Conservation (phyloP, 2,329 filamentous ascomycete species). For the Ceratocystis destructans region DNA sequence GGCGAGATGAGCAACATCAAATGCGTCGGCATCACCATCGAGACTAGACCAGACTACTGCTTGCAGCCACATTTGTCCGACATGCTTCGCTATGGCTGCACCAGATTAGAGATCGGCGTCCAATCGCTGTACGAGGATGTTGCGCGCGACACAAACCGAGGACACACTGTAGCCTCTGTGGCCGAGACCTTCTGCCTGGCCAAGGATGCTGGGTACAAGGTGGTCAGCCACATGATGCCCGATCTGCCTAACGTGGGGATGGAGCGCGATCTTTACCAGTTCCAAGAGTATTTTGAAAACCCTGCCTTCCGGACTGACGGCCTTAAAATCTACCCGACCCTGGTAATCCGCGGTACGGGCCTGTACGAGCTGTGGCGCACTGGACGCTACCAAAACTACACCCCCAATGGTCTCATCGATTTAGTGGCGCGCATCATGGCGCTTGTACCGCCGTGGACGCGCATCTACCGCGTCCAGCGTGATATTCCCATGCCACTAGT, state of each 20-base stretch:
- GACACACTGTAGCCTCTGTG: slow-evolving; percentile 88
- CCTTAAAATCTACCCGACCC: slow-evolving; percentile 92
- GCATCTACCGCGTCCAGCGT: slow-evolving; percentile 94
- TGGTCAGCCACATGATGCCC: slow-evolving; percentile 99
- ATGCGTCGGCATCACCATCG: slow-evolving; percentile 96
- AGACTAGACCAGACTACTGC: slow-evolving; percentile 94
- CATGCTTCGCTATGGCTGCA: slow-evolving; percentile 97
- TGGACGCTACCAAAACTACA: slow-evolving; percentile 96
- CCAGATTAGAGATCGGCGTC: slow-evolving; percentile 83
- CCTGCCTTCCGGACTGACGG: slow-evolving; percentile 93
- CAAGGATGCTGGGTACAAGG: slow-evolving; percentile 97
- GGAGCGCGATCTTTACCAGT: slow-evolving; percentile 94
- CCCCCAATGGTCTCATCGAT: slow-evolving; percentile 89
- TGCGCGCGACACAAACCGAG: slow-evolving; percentile 91
- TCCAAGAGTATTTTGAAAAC: slow-evolving; percentile 95
- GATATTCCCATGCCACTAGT: slow-evolving; percentile 99
- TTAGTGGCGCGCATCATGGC: slow-evolving; percentile 93
- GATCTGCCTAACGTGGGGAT: slow-evolving; percentile 96
- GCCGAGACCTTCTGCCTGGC: slow-evolving; percentile 94
- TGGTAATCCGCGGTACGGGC: slow-evolving; percentile 92
- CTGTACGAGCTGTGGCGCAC: slow-evolving; percentile 97
- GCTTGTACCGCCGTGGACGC: slow-evolving; percentile 89
- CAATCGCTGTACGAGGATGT: slow-evolving; percentile 97
- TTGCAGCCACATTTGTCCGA: slow-evolving; percentile 85
- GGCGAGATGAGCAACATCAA: slow-evolving; percentile 96